Conservation (phyloP, 306 rosid genomes). For the Senna tora region DNA sequence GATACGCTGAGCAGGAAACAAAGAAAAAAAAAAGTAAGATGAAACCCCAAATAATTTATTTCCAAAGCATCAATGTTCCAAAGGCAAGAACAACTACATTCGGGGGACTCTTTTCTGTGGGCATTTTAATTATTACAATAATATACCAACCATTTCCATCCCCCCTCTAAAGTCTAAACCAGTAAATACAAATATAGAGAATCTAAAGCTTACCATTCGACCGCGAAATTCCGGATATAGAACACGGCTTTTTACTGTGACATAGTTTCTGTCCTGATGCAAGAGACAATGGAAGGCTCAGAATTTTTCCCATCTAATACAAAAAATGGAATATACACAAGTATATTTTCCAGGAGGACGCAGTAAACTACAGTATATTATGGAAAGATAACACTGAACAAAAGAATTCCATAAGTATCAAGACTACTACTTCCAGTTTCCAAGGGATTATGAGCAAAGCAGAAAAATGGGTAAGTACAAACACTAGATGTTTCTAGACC, state of each 20-base stretch:
- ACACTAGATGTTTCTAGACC: conserved; percentile 3
- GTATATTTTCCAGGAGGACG: conserved; percentile 16
- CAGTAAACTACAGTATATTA: conserved; percentile 22
- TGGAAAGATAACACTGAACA: background rate
- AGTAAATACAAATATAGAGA: conserved; percentile 20
- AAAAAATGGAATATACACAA: conserved; percentile 25
- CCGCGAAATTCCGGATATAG: conserved; percentile 95
- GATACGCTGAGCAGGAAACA: background rate
- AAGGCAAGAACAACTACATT: background rate
- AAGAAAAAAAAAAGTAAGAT: background rate
- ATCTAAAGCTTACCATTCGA: conserved; percentile 79
- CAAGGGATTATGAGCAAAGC: background rate
- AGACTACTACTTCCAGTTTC: conserved; percentile 13
- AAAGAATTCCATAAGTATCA: conserved; percentile 29
- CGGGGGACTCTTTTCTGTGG: background rate
- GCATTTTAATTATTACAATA: conserved; percentile 20
- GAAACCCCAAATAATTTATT: background rate
- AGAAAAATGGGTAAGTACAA: background rate
- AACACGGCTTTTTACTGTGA: conserved; percentile 77
- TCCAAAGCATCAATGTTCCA: conserved; percentile 11
- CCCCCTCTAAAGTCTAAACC: conserved; percentile 11
- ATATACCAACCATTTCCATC: conserved; percentile 18
- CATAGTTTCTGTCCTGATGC: conserved; percentile 82
- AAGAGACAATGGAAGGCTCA: conserved; percentile 40
- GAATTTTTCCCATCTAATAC: conserved; percentile 13